These are phyloP conservation scores for Aeschynomene evenia DNA, from an alignment of 306 rosid genomes.

Conservation along the genomic window DNA sequence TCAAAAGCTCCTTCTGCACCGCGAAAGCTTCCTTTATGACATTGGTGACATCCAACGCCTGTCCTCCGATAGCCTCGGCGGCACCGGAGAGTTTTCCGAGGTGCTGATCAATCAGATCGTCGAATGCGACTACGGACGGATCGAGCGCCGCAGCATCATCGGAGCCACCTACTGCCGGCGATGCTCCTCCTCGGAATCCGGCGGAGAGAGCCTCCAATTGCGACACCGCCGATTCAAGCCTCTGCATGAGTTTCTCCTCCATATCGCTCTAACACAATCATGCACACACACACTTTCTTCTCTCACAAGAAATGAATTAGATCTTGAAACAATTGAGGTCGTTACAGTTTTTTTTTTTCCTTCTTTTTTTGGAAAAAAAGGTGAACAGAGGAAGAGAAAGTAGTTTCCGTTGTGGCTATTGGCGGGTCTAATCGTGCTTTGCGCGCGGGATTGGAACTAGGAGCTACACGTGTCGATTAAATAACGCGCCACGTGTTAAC, in stretches of 20 bases:
- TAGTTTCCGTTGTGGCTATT: conserved; percentile 3
- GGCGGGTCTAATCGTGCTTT: conserved; percentile 26
- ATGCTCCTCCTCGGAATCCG: conserved; percentile 28
- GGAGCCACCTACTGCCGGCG: conserved; percentile 19
- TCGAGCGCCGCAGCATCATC: conserved; percentile 41
- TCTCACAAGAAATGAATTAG: conserved; percentile 30
- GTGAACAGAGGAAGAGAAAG: neutral
- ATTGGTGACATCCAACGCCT: conserved; percentile 57
- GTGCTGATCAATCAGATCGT: conserved; percentile 53
- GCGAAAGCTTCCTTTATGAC: conserved; percentile 62
- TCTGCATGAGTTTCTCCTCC: conserved; percentile 74
- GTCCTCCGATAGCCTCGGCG: conserved; percentile 86
- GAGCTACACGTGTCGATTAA: conserved; percentile 41
- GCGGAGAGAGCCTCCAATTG: conserved; percentile 67
- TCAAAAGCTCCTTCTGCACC: conserved; percentile 68
- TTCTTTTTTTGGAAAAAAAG: neutral
- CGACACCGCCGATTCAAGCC: conserved; percentile 84
- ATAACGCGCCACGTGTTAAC: neutral
- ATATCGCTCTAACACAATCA: conserved; percentile 34
- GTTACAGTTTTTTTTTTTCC: neutral
- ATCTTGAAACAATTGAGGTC: conserved; percentile 40
- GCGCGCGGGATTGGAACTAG: conserved; percentile 25
- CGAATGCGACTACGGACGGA: conserved; percentile 70
- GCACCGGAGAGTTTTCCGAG: conserved; percentile 53
- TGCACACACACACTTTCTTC: neutral